Percentiles rank a stretch among this genome's conserved stretches.
phyloP scores from a whole-genome alignment of 495 filamentous ascomycete genomes.

The Talaromyces stipitatus region DNA sequence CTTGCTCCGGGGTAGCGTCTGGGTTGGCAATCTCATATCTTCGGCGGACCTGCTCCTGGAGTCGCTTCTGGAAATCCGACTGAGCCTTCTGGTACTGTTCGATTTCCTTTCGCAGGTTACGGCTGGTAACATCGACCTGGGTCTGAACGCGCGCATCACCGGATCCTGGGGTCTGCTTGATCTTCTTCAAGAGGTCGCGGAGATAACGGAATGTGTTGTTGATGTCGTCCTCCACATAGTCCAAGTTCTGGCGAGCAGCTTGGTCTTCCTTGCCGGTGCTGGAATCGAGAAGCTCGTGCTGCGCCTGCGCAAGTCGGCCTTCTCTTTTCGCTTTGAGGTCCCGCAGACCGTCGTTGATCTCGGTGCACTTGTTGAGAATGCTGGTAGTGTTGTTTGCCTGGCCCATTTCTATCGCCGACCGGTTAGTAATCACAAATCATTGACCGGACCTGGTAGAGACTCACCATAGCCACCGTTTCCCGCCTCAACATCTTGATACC shows the following conservation, averaged over 20 bases:
- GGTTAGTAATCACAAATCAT: neutral
- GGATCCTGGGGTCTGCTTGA: slow-evolving; percentile 73
- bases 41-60: slow-evolving; percentile 74
- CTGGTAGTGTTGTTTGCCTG: slow-evolving; percentile 53
- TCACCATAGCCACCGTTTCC: slow-evolving; percentile 37
- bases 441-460: slow-evolving; percentile 9
- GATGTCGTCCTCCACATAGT: slow-evolving; percentile 69
- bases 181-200: slow-evolving; percentile 60
- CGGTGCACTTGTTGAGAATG: slow-evolving; percentile 74
- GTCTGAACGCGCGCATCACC: slow-evolving; percentile 60
- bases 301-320: slow-evolving; percentile 27
- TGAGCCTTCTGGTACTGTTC: slow-evolving; percentile 74
- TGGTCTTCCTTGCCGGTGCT: slow-evolving; percentile 39
- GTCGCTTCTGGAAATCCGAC: slow-evolving; percentile 63
- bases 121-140: slow-evolving; percentile 72
- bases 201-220: slow-evolving; percentile 74
- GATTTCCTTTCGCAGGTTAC: slow-evolving; percentile 70
- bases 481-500: slow-evolving; percentile 25
- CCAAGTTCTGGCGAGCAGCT: slow-evolving; percentile 33
- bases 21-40: slow-evolving; percentile 87
- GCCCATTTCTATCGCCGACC: slow-evolving; percentile 54
- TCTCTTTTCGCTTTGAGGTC: slow-evolving; percentile 32
- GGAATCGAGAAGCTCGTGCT: slow-evolving; percentile 36
- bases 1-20: slow-evolving; percentile 72
- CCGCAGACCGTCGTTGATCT: slow-evolving; percentile 65